phyloP scores from a whole-genome alignment of 768 basidiomycete genomes.

The Cystobasidium onofrii region DNA sequence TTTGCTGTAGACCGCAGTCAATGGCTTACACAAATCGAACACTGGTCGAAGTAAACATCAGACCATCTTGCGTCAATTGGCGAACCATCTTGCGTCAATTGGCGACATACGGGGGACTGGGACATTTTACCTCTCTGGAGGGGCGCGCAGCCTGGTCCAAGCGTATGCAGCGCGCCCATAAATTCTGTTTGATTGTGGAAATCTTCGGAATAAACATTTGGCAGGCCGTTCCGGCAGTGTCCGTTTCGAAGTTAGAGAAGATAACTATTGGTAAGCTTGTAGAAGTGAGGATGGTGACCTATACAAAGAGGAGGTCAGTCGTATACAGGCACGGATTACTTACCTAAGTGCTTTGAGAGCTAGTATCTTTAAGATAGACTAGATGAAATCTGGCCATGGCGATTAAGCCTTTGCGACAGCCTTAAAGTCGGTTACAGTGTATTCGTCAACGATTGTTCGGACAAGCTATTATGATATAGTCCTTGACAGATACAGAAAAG shows the following conservation, averaged over 20 bases:
- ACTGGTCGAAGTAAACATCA: constrained; percentile 1
- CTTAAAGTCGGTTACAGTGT: neutral
- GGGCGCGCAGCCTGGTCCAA: constrained; percentile 10
- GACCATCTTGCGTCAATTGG: too few species aligned
- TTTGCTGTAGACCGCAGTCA: neutral
- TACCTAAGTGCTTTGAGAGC: neutral
- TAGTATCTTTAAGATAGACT: constrained; percentile 6
- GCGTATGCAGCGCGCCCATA: constrained; percentile 10
- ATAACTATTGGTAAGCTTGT: constrained; percentile 7
- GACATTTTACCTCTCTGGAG: constrained; percentile 1
- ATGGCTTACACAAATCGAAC: neutral
- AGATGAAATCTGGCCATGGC: neutral
- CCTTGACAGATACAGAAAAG: too few species aligned
- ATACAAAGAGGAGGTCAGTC: neutral
- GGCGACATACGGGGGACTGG: constrained; percentile 3
- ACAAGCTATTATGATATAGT: neutral
- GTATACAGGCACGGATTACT: neutral
- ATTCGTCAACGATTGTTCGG: neutral
- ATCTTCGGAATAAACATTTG: neutral
- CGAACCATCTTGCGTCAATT: too few species aligned
- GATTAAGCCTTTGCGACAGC: constrained; percentile 1
- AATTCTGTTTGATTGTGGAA: constrained; percentile 8
- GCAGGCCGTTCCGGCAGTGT: constrained; percentile 10
- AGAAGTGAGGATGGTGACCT: constrained; percentile 3
- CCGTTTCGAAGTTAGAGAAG: neutral